phyloP scores from a whole-genome alignment of 2,329 filamentous ascomycete genomes.

The Stenocarpella maydis region DNA sequence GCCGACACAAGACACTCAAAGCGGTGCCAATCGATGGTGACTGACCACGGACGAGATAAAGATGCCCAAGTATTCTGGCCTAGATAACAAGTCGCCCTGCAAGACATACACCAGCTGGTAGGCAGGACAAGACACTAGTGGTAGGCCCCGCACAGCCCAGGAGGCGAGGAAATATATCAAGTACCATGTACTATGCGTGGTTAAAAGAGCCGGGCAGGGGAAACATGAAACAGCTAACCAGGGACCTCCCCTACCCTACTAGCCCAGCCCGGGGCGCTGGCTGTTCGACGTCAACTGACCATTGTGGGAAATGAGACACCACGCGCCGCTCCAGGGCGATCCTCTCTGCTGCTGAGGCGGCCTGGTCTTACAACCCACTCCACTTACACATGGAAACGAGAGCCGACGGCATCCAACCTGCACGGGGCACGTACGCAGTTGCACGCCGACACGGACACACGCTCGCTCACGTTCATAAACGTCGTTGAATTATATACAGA shows the following conservation, averaged over 20 bases:
- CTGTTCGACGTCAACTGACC: constrained; percentile 18
- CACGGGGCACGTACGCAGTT: not conserved
- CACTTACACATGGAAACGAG: not conserved
- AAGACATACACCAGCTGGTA: no score
- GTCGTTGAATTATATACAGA: constrained; percentile 19
- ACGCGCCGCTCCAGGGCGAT: constrained; percentile 20
- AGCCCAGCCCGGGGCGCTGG: not conserved
- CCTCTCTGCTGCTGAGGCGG: constrained; percentile 10
- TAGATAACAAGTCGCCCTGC: no score
- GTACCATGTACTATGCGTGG: no score
- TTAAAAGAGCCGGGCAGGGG: not conserved
- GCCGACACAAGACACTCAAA: not conserved
- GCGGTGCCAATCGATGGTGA: no score
- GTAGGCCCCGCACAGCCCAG: no score
- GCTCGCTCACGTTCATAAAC: constrained; percentile 3
- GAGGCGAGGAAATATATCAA: no score
- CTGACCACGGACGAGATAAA: not conserved
- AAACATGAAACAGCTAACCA: constrained; percentile 19
- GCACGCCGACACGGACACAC: not conserved
- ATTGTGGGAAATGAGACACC: constrained; percentile 30
- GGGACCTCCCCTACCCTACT: no score
- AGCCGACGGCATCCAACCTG: not conserved
- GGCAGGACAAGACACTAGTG: not conserved
- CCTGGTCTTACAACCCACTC: not conserved
- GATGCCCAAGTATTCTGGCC: no score